phyloP scores from a whole-genome alignment of 2,329 filamentous ascomycete species.

The Myriangium duriaei region DNA sequence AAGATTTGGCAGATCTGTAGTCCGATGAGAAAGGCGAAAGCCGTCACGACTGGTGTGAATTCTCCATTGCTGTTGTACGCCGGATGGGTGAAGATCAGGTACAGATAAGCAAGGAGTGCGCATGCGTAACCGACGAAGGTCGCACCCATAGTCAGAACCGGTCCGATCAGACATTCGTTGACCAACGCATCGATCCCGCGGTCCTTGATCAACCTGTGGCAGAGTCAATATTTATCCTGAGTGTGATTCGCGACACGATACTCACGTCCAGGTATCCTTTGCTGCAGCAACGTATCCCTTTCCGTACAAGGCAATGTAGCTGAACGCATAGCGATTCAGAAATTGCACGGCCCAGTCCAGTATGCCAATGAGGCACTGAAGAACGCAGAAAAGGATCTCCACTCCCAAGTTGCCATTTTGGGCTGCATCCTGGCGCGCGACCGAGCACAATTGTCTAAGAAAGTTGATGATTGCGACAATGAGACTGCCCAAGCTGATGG shows the following conservation, averaged over 20 bases:
- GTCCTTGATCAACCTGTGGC: slow-evolving; percentile 63
- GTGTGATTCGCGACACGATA: slow-evolving; percentile 14
- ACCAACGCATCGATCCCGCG: slow-evolving; percentile 82
- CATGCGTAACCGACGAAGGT: slow-evolving; percentile 76
- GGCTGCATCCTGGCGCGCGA: slow-evolving; percentile 56
- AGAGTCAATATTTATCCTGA: too few species aligned
- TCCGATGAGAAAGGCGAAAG: slow-evolving; percentile 79
- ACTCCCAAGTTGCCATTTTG: slow-evolving; percentile 57
- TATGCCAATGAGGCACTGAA: slow-evolving; percentile 64
- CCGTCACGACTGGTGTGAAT: slow-evolving; percentile 67
- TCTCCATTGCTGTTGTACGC: slow-evolving; percentile 55
- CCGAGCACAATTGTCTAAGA: slow-evolving; percentile 66
- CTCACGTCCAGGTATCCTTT: slow-evolving; percentile 69
- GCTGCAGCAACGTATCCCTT: slow-evolving; percentile 77
- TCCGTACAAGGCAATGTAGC: slow-evolving; percentile 84
- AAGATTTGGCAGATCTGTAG: slow-evolving; percentile 84
- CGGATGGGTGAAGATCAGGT: slow-evolving; percentile 69
- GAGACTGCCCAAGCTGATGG: slow-evolving; percentile 74
- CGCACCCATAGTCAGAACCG: slow-evolving; percentile 42
- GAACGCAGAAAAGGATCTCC: slow-evolving; percentile 55
- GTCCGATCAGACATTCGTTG: slow-evolving; percentile 69
- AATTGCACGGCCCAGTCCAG: slow-evolving; percentile 80
- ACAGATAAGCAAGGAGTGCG: slow-evolving; percentile 73
- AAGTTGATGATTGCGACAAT: slow-evolving; percentile 80
- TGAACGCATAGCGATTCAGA: slow-evolving; percentile 77